phyloP scores from a whole-genome alignment of 345 rosid species.

The Anastatica hierochuntica region DNA sequence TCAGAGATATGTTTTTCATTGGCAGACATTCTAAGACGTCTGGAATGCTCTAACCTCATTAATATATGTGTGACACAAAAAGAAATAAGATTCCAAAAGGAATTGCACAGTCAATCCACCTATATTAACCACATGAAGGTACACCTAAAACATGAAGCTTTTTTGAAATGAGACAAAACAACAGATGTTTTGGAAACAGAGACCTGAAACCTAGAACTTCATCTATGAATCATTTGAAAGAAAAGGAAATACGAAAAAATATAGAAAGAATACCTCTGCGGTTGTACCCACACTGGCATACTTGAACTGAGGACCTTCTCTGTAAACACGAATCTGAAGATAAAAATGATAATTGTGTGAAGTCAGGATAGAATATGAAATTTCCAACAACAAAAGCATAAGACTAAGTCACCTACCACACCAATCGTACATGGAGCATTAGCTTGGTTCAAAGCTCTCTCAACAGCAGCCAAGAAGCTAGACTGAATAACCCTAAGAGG shows the following conservation, averaged over 20 bases:
- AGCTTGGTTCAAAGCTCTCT: slow-evolving; percentile 67
- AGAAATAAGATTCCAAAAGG: no score
- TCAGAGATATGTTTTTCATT: no score
- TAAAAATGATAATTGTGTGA: background rate
- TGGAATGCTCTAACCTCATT: no score
- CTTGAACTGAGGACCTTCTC: slow-evolving; percentile 35
- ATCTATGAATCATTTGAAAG: background rate
- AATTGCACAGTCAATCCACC: no score
- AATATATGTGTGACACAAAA: no score
- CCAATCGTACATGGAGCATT: slow-evolving; percentile 73
- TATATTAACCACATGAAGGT: no score
- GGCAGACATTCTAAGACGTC: no score
- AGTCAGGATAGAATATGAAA: background rate
- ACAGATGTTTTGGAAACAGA: background rate
- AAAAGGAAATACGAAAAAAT: background rate
- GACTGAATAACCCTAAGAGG: slow-evolving; percentile 80
- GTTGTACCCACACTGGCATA: slow-evolving; percentile 78
- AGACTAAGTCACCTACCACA: slow-evolving; percentile 56
- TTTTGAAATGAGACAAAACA: background rate
- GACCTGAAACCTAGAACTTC: background rate
- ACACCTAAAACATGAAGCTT: slow-evolving; percentile 2
- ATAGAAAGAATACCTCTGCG: slow-evolving; percentile 58
- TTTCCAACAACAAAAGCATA: background rate
- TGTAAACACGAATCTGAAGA: slow-evolving; percentile 54
- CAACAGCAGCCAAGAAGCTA: slow-evolving; percentile 65